These are phyloP conservation scores for Pseudophaeomoniella oleicola DNA, from an alignment of 2,329 filamentous ascomycete genomes.

Conservation along the genomic window DNA sequence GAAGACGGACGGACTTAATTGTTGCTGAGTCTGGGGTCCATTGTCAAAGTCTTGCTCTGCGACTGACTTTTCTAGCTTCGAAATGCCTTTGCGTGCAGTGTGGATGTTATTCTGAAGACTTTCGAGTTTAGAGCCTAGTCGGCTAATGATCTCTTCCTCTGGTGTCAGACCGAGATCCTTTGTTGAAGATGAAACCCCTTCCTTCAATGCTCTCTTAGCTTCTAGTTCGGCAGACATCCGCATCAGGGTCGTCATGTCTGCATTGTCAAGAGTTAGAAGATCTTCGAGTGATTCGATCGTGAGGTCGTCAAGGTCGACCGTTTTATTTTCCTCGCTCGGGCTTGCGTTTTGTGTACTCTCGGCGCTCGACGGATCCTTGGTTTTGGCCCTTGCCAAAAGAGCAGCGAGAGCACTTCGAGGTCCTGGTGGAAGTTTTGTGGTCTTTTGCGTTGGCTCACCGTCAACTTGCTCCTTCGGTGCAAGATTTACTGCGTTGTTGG, in stretches of 20 bases:
- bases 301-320: constrained; percentile 25
- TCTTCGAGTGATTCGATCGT: constrained; percentile 30
- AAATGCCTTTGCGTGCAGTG: constrained; percentile 24
- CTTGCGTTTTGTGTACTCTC: constrained; percentile 1
- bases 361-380: constrained; percentile 8
- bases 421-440: constrained; percentile 20
- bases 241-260: constrained; percentile 4
- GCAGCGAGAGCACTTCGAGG: constrained; percentile 27
- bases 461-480: not conserved
- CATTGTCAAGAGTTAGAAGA: constrained; percentile 15
- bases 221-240: constrained; percentile 2
- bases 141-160: constrained; percentile 18
- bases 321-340: constrained; percentile 16
- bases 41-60: constrained; percentile 11
- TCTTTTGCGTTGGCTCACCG: constrained; percentile 5
- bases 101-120: constrained; percentile 24
- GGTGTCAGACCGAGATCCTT: constrained; percentile 6
- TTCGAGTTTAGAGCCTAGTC: constrained; percentile 23
- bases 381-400: constrained; percentile 24
- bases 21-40: constrained; percentile 4
- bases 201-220: constrained; percentile 6
- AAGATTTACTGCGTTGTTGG: not conserved
- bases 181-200: constrained; percentile 7
- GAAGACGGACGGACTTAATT: not conserved
- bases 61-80: constrained; percentile 22